phyloP scores from a whole-genome alignment of 495 filamentous ascomycete species.

The Aspergillus diversus region DNA sequence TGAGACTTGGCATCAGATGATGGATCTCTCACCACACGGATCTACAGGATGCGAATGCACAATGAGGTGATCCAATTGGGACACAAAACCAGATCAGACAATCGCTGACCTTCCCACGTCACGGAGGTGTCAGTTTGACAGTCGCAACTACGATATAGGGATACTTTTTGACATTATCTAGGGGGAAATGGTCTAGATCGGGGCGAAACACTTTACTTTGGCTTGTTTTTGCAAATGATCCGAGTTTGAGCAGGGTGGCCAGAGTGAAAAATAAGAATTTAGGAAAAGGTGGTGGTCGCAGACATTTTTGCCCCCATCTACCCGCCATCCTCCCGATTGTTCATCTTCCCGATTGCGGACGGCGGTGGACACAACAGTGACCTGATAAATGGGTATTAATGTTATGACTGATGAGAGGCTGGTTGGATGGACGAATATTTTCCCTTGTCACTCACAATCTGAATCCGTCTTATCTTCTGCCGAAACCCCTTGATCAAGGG shows the following conservation, averaged over 20 bases:
- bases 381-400: too few relatives aligned
- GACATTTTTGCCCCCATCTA: too few relatives aligned
- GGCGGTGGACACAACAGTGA: too few relatives aligned
- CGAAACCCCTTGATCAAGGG: conserved; percentile 1
- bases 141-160: background rate
- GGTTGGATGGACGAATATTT: conserved; percentile 1
- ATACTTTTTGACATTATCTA: background rate
- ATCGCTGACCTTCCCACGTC: conserved; percentile 6
- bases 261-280: too few relatives aligned
- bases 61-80: conserved; percentile 14
- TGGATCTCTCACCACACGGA: conserved; percentile 1
- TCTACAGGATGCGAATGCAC: conserved; percentile 1
- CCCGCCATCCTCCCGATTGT: too few relatives aligned
- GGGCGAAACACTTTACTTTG: too few relatives aligned
- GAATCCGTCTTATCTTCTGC: background rate
- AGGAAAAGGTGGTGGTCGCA: too few relatives aligned
- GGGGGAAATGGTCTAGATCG: too few relatives aligned
- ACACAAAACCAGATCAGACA: conserved; percentile 6
- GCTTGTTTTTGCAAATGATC: too few relatives aligned
- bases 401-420: background rate
- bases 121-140: background rate
- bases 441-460: background rate
- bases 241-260: too few relatives aligned
- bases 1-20: conserved; percentile 27
- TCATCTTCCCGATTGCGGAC: too few relatives aligned